Evolutionary conservation across 345 rosid species (phyloP).

Genomic region (Brassica cretica): DNA sequence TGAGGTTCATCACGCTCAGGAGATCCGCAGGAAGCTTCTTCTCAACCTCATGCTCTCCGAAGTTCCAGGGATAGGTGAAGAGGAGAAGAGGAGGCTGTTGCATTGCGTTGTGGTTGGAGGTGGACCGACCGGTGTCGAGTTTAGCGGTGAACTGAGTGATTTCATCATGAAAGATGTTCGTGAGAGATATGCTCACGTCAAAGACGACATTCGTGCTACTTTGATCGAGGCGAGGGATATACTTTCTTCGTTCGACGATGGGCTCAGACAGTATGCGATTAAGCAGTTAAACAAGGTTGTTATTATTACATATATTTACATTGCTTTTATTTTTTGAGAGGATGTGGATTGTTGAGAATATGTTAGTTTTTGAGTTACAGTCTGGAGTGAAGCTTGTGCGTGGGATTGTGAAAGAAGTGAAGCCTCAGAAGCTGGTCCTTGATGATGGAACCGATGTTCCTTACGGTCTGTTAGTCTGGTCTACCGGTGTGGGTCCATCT

Average conservation of each 20-base stretch:
- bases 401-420: conserved; percentile 89
- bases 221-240: conserved; percentile 97
- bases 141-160: conserved; percentile 93
- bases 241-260: conserved; percentile 92
- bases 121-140: conserved; percentile 95
- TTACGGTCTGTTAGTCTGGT: conserved; percentile 93
- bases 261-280: conserved; percentile 85
- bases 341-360: background rate
- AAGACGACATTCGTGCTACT: conserved; percentile 77
- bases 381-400: conserved; percentile 94
- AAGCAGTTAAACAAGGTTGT: conserved; percentile 83
- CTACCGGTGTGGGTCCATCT: conserved; percentile 96
- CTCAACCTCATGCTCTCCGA: conserved; percentile 90
- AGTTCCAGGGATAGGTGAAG: conserved; percentile 82
- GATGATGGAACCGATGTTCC: conserved; percentile 82
- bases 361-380: conserved; percentile 46
- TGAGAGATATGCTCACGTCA: conserved; percentile 65
- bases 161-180: conserved; percentile 88
- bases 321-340: background rate
- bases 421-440: conserved; percentile 72
- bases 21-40: conserved; percentile 88
- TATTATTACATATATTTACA: background rate
- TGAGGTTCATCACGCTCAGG: conserved; percentile 92
- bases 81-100: conserved; percentile 76
- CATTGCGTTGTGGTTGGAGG: conserved; percentile 95